Conservation (phyloP, 345 rosid genomes). For the Psidium friedrichsthalianum region DNA sequence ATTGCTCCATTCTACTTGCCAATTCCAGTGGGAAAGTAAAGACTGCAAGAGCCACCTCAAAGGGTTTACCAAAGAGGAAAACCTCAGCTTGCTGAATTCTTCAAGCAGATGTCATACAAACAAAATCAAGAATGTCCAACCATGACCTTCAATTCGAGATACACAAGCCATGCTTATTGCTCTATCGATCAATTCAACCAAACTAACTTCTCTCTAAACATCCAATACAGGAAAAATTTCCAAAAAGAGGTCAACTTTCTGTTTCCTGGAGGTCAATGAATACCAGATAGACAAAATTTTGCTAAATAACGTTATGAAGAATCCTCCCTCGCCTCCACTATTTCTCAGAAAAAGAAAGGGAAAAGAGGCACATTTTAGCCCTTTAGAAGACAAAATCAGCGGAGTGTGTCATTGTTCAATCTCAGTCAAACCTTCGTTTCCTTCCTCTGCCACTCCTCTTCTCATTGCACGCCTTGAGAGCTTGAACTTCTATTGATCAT, state of each 20-base stretch:
- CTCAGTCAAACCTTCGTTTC: not conserved
- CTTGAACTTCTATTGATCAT: conserved; percentile 33
- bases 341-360: no score
- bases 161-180: not conserved
- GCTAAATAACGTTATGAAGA: no score
- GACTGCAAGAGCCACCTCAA: not conserved
- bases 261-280: not conserved
- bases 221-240: not conserved
- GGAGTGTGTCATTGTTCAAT: not conserved
- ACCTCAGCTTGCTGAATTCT: not conserved
- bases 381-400: not conserved
- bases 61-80: not conserved
- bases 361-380: not conserved
- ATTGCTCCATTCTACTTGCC: not conserved
- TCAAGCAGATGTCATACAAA: not conserved
- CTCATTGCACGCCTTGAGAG: conserved; percentile 51
- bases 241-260: not conserved
- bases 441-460: conserved; percentile 17
- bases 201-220: not conserved
- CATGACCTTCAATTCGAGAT: not conserved
- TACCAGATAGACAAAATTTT: no score
- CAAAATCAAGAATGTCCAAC: not conserved
- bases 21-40: not conserved
- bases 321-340: not conserved
- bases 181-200: not conserved